Base-by-base conservation (phyloP, 352 stramenopile species). In the Phytopythium ostracodes region DNA sequence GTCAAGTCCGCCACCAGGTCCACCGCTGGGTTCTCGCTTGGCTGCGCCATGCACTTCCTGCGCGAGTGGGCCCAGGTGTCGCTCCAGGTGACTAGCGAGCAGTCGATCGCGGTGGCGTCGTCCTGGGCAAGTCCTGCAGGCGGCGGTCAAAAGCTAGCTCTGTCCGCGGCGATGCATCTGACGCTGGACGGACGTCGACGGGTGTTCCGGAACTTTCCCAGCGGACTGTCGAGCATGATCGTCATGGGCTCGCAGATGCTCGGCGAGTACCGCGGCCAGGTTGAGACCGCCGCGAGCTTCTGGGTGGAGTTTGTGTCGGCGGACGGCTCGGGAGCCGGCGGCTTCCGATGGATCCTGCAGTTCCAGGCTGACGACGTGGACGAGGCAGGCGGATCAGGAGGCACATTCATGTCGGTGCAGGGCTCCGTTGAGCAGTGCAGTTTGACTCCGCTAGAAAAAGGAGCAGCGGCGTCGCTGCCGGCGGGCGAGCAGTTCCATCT, bases 191-290 rank as follows among this genome's bases (percentile, higher is more conserved):
- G 68, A 17, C 65, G 63, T 20, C 75, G 67, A 35, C 65, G 73
- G 18, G 49, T 81, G 12, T 87, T 84, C 36, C 67, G 64, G 42
- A 68, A 62, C 24, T 81, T 83, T 29, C 75, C 73, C 1, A 84
- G 73, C 42, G 77, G 77, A 36, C 38, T 79, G n/a, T 75, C 73
- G 3, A 81, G 63, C 29, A 75, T 65, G 20, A 59, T 79, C 44
- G 40, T 60, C 22, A 61, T 80, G n/a, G 66, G 70, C 22, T 64
- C 55, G 4, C 59, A 72, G 20, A 59, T 47, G 29, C 80, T 75
- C 52, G 76, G 76, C 27, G 76, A 88, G 54, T 88, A 88, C 56
- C 61, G 72, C 29, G 77, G 72, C 1, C 70, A 82, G 24, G 15
- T 76, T 20, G 56, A 73, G 25, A 65, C 64, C 2, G 54, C 54